Conservation (phyloP, 257 asterid species). For the Echium plantagineum region DNA sequence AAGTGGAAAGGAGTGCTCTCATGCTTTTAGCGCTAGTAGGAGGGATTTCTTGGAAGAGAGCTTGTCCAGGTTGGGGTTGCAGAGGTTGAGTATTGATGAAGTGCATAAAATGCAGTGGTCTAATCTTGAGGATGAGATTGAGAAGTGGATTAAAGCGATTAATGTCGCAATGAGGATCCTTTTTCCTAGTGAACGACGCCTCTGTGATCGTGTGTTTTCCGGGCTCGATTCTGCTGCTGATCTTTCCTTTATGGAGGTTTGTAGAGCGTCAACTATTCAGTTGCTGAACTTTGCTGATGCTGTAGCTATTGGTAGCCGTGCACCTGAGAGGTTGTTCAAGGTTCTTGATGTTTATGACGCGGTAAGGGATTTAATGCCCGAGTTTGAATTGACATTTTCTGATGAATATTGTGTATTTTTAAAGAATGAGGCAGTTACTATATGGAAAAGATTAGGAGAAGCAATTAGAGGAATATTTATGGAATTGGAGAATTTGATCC, state of each 20-base stretch:
- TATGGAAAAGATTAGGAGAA: constrained; percentile 87
- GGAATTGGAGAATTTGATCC: constrained; percentile 90
- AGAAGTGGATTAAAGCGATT: constrained; percentile 78
- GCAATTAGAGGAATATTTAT: constrained; percentile 78
- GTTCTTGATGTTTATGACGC: constrained; percentile 86
- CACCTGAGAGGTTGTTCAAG: constrained; percentile 84
- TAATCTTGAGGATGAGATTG: constrained; percentile 80
- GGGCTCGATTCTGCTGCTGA: constrained; percentile 65
- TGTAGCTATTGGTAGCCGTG: constrained; percentile 82
- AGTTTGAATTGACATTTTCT: constrained; percentile 64
- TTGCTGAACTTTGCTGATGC: constrained; percentile 86
- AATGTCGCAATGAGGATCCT: constrained; percentile 68
- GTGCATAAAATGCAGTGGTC: constrained; percentile 87
- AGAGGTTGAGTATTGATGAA: constrained; percentile 79
- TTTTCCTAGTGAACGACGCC: constrained; percentile 82
- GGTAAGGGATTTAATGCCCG: constrained; percentile 80
- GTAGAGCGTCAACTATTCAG: constrained; percentile 78
- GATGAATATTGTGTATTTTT: constrained; percentile 68
- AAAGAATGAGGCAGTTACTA: constrained; percentile 69
- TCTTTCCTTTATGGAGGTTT: constrained; percentile 89
- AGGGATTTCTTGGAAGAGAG: constrained; percentile 92
- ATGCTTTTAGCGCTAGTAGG: constrained; percentile 71
- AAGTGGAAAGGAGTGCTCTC: constrained; percentile 73
- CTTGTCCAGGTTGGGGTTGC: constrained; percentile 67
- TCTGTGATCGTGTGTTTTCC: constrained; percentile 70